Evolutionary conservation across 495 filamentous ascomycete species (phyloP).

Genomic region (Geoglossum glabrum): DNA sequence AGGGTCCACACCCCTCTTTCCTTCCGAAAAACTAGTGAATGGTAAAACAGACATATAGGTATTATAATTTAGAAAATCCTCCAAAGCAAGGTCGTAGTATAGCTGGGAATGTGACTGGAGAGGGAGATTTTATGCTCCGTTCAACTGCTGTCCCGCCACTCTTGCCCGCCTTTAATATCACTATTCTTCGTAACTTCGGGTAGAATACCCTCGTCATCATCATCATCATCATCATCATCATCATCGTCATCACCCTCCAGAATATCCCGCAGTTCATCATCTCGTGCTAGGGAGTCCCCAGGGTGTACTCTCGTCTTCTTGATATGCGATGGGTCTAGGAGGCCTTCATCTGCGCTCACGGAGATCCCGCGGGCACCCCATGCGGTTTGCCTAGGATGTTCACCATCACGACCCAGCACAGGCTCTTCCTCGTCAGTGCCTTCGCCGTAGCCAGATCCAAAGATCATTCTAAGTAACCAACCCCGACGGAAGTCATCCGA

Average conservation of each 20-base stretch:
- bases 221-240: conserved; percentile 4
- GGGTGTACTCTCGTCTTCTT: conserved; percentile 2
- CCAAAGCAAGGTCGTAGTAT: no score
- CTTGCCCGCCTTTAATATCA: neutral
- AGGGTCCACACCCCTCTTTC: no score
- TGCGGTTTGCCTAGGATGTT: conserved; percentile 9
- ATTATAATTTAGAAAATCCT: no score
- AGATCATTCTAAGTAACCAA: conserved; percentile 40
- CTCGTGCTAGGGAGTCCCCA: neutral
- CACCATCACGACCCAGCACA: conserved; percentile 17
- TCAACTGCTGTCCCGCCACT: neutral
- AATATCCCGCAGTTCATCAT: conserved; percentile 1
- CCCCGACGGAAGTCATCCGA: conserved; percentile 69
- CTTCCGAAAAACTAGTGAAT: no score
- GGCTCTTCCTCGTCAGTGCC: conserved; percentile 31
- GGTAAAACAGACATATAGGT: no score
- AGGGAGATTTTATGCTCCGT: no score
- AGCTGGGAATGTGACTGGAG: no score
- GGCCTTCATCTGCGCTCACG: conserved; percentile 58
- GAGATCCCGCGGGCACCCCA: conserved; percentile 68
- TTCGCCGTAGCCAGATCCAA: conserved; percentile 17
- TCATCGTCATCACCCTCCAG: conserved; percentile 5
- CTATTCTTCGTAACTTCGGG: neutral
- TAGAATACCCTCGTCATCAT: neutral
- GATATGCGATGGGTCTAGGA: conserved; percentile 23